These are phyloP conservation scores for Entelexis sorbosivorans DNA, from an alignment of 1,139 yeast genomes.

Conservation along the genomic window DNA sequence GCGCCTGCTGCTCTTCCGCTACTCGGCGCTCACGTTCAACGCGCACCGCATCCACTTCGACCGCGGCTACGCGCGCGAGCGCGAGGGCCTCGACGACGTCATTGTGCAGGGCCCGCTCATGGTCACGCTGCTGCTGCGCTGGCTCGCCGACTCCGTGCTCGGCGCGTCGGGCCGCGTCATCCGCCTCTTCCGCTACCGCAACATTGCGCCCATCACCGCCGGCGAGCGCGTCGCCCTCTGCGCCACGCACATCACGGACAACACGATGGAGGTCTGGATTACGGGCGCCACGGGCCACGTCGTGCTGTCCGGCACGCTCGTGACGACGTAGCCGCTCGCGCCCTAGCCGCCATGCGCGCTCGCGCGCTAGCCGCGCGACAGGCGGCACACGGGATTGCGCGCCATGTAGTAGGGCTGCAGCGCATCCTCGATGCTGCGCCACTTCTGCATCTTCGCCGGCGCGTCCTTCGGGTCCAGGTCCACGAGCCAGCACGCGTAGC, in stretches of 20 bases:
- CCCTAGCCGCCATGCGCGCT: too few relatives aligned
- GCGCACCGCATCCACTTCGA: constrained; percentile 77
- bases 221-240: constrained; percentile 24
- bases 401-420: constrained; percentile 20
- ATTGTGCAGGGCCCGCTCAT: constrained; percentile 78
- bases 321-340: constrained; percentile 6
- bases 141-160: constrained; percentile 27
- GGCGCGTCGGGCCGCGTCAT: constrained; percentile 22
- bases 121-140: constrained; percentile 47
- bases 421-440: constrained; percentile 28
- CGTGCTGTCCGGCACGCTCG: constrained; percentile 17
- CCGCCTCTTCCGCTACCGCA: constrained; percentile 38
- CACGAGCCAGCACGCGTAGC: constrained; percentile 24
- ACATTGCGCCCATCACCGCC: constrained; percentile 40
- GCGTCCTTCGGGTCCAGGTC: constrained; percentile 33
- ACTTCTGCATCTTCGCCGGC: constrained; percentile 26
- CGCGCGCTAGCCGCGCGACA: constrained; percentile 7
- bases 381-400: constrained; percentile 12
- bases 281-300: constrained; percentile 26
- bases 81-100: constrained; percentile 51
- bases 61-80: constrained; percentile 38
- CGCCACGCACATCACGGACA: constrained; percentile 23
- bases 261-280: constrained; percentile 28
- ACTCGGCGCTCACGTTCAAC: constrained; percentile 66
- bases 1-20: constrained; percentile 40